Percentiles rank a stretch among this genome's conserved stretches.
phyloP scores from a whole-genome alignment of 176 grass and related monocot genomes.

The Ensete ventricosum region DNA sequence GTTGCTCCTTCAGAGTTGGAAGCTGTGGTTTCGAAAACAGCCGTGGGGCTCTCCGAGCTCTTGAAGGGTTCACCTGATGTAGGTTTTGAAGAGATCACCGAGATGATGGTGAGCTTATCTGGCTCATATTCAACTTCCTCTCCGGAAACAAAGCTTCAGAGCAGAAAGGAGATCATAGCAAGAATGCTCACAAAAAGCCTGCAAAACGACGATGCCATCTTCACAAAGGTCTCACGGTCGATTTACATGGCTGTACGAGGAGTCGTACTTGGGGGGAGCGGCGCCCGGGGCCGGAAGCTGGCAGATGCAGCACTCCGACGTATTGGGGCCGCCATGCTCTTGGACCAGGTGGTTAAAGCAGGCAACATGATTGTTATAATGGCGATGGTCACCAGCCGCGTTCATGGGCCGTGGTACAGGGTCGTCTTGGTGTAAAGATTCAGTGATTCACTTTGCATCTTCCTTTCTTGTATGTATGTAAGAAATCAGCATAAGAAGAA shows the following conservation, averaged over 20 bases:
- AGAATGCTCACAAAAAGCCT: constrained; percentile 75
- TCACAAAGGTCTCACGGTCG: constrained; percentile 50
- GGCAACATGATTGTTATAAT: constrained; percentile 38
- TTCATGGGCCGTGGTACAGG: constrained; percentile 77
- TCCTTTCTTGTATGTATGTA: too few relatives aligned
- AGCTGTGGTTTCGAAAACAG: constrained; percentile 34
- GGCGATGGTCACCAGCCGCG: constrained; percentile 42
- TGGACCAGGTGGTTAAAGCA: constrained; percentile 31
- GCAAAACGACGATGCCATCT: constrained; percentile 46
- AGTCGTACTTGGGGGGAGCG: constrained; percentile 40
- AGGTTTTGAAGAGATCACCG: constrained; percentile 53
- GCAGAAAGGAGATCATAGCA: constrained; percentile 52
- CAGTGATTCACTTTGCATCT: neutral
- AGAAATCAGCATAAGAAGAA: too few relatives aligned
- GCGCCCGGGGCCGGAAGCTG: constrained; percentile 46
- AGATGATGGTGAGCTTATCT: constrained; percentile 37
- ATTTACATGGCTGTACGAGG: constrained; percentile 53
- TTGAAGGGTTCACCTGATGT: constrained; percentile 42
- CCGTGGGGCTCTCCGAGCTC: constrained; percentile 33
- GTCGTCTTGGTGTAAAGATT: constrained; percentile 30
- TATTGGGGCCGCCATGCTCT: constrained; percentile 33
- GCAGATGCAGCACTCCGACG: constrained; percentile 44
- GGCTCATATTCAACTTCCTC: constrained; percentile 12
- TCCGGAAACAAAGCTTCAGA: constrained; percentile 31
- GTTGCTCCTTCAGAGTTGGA: constrained; percentile 29